Base-by-base conservation (phyloP, 2,329 filamentous ascomycete genomes). In the Atkinsonella hypoxylon region DNA sequence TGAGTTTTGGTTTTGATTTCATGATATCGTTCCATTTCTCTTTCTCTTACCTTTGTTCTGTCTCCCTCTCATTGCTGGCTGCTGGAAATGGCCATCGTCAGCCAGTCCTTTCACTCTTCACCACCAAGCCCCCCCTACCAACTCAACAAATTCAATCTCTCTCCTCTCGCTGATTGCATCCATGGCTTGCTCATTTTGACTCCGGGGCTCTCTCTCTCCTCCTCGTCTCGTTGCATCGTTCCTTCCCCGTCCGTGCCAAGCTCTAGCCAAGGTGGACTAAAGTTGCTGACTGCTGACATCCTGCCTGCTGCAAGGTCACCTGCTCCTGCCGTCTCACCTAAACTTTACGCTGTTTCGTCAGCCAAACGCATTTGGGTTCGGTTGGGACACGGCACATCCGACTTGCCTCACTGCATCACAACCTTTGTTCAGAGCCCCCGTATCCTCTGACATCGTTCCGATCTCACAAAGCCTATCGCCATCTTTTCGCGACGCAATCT, bases 311-410 rank as follows among this genome's bases (percentile, higher is more conserved):
- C 44, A 18, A 36, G 47, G 49, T 51, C 49, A 45, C 49, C 40
- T 36, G 49, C 49, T 47, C 49, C 49, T 45, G 31, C 20, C 49
- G 39, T 48, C 49, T 51, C 22, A 43, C 18, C 22, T 8, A 6
- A 22, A 48, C 38, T 36, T 42, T 44, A 32, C 36, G 22, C 51
- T 40, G 44, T 47, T 51, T 44, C 18, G 43, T 40, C 45, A 50
- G 36, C 48, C 45, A 53, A 53, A 48, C 41, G 39, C 48, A 41
- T 50, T 48, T 42, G 44, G 45, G 30, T 30, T 47, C 41, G 45
- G 40, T 18, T 41, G 48, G 51, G 20, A 53, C 36, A 50, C 48
- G 51, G 48, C 48, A 53, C 49, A 45, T 44, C 51, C 51, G 48
- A 50, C 42, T 44, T 46, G 51, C 41, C 48, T 50, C 48, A 50